phyloP scores from a whole-genome alignment of 139 green algal genomes.

The Chlorella sorokiniana region DNA sequence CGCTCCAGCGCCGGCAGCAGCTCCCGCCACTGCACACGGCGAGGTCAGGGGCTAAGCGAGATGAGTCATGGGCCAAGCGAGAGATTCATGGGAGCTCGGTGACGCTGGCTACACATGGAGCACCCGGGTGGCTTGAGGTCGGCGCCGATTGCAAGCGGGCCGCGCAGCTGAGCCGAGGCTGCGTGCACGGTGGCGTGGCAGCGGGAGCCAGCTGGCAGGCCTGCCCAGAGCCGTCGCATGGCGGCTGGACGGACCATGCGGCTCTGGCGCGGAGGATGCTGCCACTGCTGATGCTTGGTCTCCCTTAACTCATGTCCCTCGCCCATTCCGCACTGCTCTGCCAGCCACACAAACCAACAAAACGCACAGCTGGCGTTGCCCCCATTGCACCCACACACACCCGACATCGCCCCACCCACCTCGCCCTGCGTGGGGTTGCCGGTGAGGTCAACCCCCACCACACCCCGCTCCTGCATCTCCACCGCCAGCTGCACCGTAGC shows the following conservation, averaged over 20 bases:
- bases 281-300: no score
- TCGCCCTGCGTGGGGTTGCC: slow-evolving; percentile 65
- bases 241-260: no score
- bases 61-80: no score
- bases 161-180: no score
- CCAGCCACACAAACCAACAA: background rate
- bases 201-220: no score
- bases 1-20: slow-evolving; percentile 58
- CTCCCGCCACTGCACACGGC: slow-evolving; percentile 37
- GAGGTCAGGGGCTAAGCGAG: background rate
- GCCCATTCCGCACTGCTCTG: no score
- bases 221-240: no score
- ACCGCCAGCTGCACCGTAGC: slow-evolving; percentile 70
- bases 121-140: no score
- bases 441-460: slow-evolving; percentile 79
- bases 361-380: background rate
- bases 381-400: background rate
- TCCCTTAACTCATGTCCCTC: no score
- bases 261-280: no score
- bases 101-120: background rate
- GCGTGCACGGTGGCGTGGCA: no score
- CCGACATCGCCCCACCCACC: background rate
- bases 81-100: background rate
- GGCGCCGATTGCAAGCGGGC: no score
- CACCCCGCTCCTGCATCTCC: slow-evolving; percentile 15